A percentile compares a stretch with the other conserved stretches of the same genome.
Conservation (phyloP, 345 rosid species). For the Rubroshorea leprosula region DNA sequence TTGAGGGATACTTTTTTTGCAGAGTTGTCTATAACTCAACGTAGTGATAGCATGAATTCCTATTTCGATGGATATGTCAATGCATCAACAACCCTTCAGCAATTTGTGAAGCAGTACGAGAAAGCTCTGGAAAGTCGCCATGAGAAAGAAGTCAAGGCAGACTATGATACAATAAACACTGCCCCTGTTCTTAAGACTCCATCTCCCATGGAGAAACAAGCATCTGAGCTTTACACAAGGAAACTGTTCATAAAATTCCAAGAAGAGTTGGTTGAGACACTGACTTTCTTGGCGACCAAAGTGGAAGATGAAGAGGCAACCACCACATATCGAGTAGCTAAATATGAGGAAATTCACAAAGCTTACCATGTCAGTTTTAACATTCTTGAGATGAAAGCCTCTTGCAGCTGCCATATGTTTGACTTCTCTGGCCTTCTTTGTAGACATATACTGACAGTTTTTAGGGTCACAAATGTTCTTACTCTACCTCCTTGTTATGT, state of each 20-base stretch:
- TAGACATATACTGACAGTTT: slow-evolving; percentile 36
- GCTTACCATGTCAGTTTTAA: slow-evolving; percentile 29
- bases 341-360: slow-evolving; percentile 32
- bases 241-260: slow-evolving; percentile 33
- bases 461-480: slow-evolving; percentile 38
- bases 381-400: slow-evolving; percentile 26
- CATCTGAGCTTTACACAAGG: slow-evolving; percentile 32
- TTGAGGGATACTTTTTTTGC: slow-evolving; percentile 33
- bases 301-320: slow-evolving; percentile 23
- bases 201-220: slow-evolving; percentile 43
- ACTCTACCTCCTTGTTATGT: slow-evolving; percentile 34
- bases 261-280: slow-evolving; percentile 40
- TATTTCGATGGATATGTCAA: slow-evolving; percentile 40
- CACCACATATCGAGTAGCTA: slow-evolving; percentile 26
- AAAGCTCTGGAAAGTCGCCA: slow-evolving; percentile 28
- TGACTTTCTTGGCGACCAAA: slow-evolving; percentile 27
- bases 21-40: slow-evolving; percentile 31
- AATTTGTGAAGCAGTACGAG: slow-evolving; percentile 32
- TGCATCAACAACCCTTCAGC: slow-evolving; percentile 28
- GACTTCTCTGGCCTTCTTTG: slow-evolving; percentile 38
- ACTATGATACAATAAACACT: slow-evolving; percentile 34
- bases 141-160: slow-evolving; percentile 40
- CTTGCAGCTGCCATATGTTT: slow-evolving; percentile 38
- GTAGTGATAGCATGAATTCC: slow-evolving; percentile 29
- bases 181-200: slow-evolving; percentile 36